Conservation (phyloP, 805 yeast genomes). For the Pichia manshurica region DNA sequence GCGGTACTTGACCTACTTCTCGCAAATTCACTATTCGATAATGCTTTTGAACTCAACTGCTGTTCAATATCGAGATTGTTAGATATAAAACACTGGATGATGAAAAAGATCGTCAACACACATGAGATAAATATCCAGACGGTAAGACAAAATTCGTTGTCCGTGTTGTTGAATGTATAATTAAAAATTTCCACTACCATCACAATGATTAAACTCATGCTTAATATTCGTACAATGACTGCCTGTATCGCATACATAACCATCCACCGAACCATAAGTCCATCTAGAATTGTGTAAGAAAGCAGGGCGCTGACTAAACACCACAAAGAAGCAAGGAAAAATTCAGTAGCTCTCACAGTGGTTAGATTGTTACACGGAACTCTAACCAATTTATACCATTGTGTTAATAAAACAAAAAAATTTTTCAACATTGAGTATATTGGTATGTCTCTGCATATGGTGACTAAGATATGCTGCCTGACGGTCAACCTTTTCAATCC, state of each 20-base stretch:
- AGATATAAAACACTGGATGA: constrained; percentile 82
- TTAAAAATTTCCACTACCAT: constrained; percentile 64
- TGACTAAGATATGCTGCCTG: constrained; percentile 67
- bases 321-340: constrained; percentile 84
- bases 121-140: constrained; percentile 92
- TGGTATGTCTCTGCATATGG: constrained; percentile 74
- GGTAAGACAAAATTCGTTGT: constrained; percentile 61
- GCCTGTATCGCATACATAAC: constrained; percentile 85
- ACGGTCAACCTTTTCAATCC: constrained; percentile 72
- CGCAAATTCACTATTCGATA: not conserved
- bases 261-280: constrained; percentile 89
- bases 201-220: constrained; percentile 70
- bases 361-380: constrained; percentile 32
- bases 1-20: not conserved
- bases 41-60: constrained; percentile 15
- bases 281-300: constrained; percentile 78
- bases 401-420: constrained; percentile 22
- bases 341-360: constrained; percentile 68
- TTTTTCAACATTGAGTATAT: constrained; percentile 33
- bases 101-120: constrained; percentile 71
- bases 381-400: constrained; percentile 24
- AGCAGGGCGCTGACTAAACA: constrained; percentile 82
- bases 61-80: constrained; percentile 52
- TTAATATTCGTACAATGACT: constrained; percentile 78
- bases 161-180: constrained; percentile 61